phyloP scores from a whole-genome alignment of 2,329 filamentous ascomycete genomes.

The Fusarium circinatum region DNA sequence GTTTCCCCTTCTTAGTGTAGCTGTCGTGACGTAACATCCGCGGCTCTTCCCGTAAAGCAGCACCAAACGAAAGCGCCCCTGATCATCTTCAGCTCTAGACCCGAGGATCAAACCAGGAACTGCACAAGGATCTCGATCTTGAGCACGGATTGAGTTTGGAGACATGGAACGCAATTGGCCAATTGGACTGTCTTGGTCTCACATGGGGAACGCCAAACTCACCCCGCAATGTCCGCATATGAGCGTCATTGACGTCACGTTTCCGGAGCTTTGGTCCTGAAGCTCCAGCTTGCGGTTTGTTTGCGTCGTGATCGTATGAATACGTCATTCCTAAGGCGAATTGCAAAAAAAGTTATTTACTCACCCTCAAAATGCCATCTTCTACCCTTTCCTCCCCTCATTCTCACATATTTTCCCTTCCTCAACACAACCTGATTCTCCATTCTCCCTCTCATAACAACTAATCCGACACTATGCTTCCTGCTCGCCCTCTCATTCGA shows the following conservation, averaged over 20 bases:
- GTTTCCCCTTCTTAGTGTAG: background rate
- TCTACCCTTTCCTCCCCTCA: background rate
- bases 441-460: background rate
- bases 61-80: slow-evolving; percentile 12
- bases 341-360: background rate
- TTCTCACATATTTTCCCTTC: background rate
- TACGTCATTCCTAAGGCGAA: slow-evolving; percentile 33
- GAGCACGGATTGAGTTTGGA: background rate
- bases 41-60: slow-evolving; percentile 12
- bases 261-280: slow-evolving; percentile 33
- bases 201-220: slow-evolving; percentile 12
- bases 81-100: slow-evolving; percentile 7
- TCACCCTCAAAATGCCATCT: slow-evolving; percentile 10
- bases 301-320: slow-evolving; percentile 36
- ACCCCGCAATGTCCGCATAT: slow-evolving; percentile 35
- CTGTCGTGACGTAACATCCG: slow-evolving; percentile 24
- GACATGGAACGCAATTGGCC: slow-evolving; percentile 7
- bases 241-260: slow-evolving; percentile 43
- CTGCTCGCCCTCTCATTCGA: slow-evolving; percentile 46
- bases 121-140: slow-evolving; percentile 11
- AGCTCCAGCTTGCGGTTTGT: slow-evolving; percentile 12
- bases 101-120: slow-evolving; percentile 2
- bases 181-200: slow-evolving; percentile 14
- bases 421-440: background rate
- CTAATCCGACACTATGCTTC: slow-evolving; percentile 42